Base-by-base conservation (phyloP, 768 basidiomycete genomes). In the Mycena pura region DNA sequence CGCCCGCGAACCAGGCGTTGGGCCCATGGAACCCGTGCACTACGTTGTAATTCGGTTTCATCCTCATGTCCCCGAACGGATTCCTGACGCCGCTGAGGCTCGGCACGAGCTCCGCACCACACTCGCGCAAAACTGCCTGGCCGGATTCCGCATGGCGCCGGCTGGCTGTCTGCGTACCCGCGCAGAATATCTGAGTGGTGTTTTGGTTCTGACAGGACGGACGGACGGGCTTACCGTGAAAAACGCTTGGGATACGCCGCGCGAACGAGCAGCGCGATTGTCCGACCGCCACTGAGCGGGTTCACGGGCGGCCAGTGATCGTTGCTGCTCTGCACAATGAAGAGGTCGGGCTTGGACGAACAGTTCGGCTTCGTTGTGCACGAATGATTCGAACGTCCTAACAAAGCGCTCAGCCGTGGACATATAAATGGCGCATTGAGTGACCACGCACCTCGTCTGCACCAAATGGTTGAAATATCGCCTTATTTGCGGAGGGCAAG, bases 321-420 rank as follows among this genome's bases (percentile, higher is more conserved):
- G 34, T 38, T 3, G 22, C 48, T 6, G 31, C n/a, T 41, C 13
- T 39, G 21, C 31, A 48, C 47, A 41, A 50, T 34, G 21, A 24
- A 27, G 14, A 50, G 34, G 21, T 50, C 48, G 17, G 5, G 48
- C 10, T 50, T 15, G 32, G 38, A 50, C 7, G 34, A 24, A 15
- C 32, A 58, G 9, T 28, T 58, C 22, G 11, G 32, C 48, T 24
- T 36, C 34, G 24, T 6, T 36, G 21, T 28, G 48, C 5, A 50
- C 32, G 14, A 29, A 50, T 50, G 40, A 32, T 50, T 58, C 57
- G 48, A 34, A 58, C 10, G 40, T 50, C n/a, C 47, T 58, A 43
- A 57, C 2, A 32, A 36, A 3, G 31, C 5, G 13, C 13, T 38
- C 45, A 43, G 19, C 45, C n/a, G 31, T 38, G 29, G 38, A 39